phyloP scores from a whole-genome alignment of 1,284 basidiomycete species.

The Cryptococcus sp. region DNA sequence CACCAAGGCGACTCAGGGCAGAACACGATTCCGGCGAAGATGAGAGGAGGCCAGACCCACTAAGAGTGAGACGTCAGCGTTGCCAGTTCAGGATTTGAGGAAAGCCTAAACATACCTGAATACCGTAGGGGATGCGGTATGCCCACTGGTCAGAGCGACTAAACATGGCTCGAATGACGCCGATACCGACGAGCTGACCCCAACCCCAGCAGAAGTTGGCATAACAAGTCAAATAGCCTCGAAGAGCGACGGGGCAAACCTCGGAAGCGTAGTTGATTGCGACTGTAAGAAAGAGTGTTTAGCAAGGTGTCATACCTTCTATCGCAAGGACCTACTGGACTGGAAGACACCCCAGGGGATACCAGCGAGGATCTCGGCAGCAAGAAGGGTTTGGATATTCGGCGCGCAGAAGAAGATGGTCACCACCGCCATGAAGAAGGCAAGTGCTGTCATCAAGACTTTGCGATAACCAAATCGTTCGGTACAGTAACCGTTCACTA shows the following conservation, averaged over 20 bases:
- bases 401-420: conserved; percentile 47
- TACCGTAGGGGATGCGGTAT: conserved; percentile 41
- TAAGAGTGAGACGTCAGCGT: conserved; percentile 8
- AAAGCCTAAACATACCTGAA: conserved; percentile 26
- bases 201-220: conserved; percentile 52
- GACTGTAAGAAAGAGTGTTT: conserved; percentile 14
- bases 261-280: conserved; percentile 47
- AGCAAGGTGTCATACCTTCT: not conserved
- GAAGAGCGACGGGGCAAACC: conserved; percentile 49
- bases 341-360: conserved; percentile 48
- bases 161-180: conserved; percentile 47
- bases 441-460: conserved; percentile 38
- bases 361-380: conserved; percentile 44
- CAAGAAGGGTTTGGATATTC: conserved; percentile 36
- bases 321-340: conserved; percentile 12
- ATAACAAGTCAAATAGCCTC: conserved; percentile 49
- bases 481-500: conserved; percentile 51
- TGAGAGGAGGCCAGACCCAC: conserved; percentile 47
- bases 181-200: conserved; percentile 48
- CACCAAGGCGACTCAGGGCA: conserved; percentile 45
- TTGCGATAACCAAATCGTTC: conserved; percentile 53
- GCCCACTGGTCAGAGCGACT: conserved; percentile 40
- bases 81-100: not conserved
- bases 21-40: conserved; percentile 42
- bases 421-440: conserved; percentile 41